Evolutionary conservation across 2,329 filamentous ascomycete species (phyloP), one percentile per base, ranked within the genome.

Genomic region (Cladophialophora bantiana): DNA sequence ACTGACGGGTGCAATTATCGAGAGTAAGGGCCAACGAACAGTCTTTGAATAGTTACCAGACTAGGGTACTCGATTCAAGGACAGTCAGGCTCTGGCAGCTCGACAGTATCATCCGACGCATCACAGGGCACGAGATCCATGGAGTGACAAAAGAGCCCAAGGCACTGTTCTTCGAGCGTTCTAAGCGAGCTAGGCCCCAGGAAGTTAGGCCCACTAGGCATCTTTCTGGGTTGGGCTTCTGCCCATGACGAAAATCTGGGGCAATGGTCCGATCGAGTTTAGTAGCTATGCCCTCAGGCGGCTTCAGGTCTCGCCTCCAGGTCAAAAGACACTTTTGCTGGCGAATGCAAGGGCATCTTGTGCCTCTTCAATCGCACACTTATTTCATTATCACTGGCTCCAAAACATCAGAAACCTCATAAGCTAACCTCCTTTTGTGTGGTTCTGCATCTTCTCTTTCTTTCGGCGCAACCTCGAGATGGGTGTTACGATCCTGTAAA

Each of bases 1-100:
- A 74, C 85, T 93, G 71, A 94, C 89, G 52, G 92, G 91, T 66
- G 90, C 89, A 7, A 92, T 95, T 76, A 91, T 95, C 26, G 88
- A 91, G 78, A 84, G 86, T 7, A 85, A 89, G 70, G 94, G 94
- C 64, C 93, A 89, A 79, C 96, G 95, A 83, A 88, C 87, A 65
- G 92, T 88, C 0, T 96, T 97, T 80, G 92, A 94, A 38, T 62
- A 60, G 26, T 5, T 26, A 26, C 2, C 26, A 26, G 26, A 26
- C 26, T 2, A 2, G 40, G 2, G 2, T 42, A 42, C 12, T n/a
- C 10, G 40, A 2, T 42, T 2, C 40, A 42, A 42, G 40, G 2
- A 42, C 40, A 42, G 40, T n/a, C 3, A 26, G 26, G 26, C 3
- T 26, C 26, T 26, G n/a, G 42, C 4, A 48, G 7, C n/a, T 20